A percentile compares a stretch with the other conserved stretches of the same genome.
Evolutionary conservation across 2,329 filamentous ascomycete genomes (phyloP).

Genomic region (Elsinoe fawcettii): DNA sequence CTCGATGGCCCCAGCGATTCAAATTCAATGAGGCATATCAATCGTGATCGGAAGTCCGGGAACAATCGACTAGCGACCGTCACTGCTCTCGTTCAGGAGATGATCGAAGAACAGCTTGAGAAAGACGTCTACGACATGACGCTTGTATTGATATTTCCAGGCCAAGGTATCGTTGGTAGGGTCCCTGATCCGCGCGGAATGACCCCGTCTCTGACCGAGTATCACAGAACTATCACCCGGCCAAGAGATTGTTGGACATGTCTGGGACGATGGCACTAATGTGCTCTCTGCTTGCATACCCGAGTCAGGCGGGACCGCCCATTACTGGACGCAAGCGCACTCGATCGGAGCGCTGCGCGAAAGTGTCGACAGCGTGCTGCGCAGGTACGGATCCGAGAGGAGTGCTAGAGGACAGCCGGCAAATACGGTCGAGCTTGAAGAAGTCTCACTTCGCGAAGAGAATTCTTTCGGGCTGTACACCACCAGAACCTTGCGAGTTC

Average conservation of each 20-base stretch:
- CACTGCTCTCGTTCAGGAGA: background rate
- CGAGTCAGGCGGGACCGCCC: conserved; percentile 23
- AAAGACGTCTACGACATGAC: conserved; percentile 24
- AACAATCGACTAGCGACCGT: background rate
- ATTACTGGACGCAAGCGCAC: conserved; percentile 28
- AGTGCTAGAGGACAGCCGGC: background rate
- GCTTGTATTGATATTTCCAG: conserved; percentile 27
- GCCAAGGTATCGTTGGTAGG: conserved; percentile 24
- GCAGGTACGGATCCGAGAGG: background rate
- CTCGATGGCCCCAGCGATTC: conserved; percentile 15
- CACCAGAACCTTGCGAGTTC: conserved; percentile 24
- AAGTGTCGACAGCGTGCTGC: background rate
- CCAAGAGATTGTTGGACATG: conserved; percentile 15
- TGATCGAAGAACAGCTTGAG: background rate
- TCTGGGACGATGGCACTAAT: conserved; percentile 16
- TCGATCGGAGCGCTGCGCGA: conserved; percentile 13
- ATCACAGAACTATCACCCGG: conserved; percentile 9
- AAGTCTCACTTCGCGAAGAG: conserved; percentile 36
- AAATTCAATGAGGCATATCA: background rate
- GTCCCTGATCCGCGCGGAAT: background rate
- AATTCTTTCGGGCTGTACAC: conserved; percentile 40
- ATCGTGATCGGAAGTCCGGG: background rate
- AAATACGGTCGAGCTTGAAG: conserved; percentile 30
- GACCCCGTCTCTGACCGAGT: background rate
- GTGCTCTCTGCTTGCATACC: conserved; percentile 25